Percentiles rank a stretch among this genome's conserved stretches.
These are phyloP conservation scores for Lipomyces oligophaga DNA, from an alignment of 805 yeast genomes.

Conservation along the genomic window DNA sequence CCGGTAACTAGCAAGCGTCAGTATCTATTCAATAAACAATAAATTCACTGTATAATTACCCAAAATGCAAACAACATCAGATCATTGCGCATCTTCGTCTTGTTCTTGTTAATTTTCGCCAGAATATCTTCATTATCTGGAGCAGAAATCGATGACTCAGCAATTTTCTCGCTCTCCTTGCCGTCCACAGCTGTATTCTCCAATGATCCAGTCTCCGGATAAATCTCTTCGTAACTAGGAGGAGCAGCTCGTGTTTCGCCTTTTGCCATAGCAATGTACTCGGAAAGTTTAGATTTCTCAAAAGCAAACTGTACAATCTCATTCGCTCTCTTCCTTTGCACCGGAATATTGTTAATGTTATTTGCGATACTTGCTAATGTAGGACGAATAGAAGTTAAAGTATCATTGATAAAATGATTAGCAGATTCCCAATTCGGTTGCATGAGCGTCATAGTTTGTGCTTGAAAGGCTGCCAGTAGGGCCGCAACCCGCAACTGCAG, in stretches of 20 bases:
- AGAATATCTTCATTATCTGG: constrained; percentile 18
- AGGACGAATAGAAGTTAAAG: constrained; percentile 22
- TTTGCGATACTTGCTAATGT: constrained; percentile 22
- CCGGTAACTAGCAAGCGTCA: constrained; percentile 17
- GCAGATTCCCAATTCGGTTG: constrained; percentile 27
- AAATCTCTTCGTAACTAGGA: constrained; percentile 27
- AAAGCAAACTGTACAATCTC: constrained; percentile 12
- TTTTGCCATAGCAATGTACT: constrained; percentile 11
- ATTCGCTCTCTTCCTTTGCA: constrained; percentile 21
- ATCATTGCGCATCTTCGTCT: constrained; percentile 30
- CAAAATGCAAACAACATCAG: constrained; percentile 33
- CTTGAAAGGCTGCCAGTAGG: constrained; percentile 15
- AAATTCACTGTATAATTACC: constrained; percentile 19
- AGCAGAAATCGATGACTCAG: background rate
- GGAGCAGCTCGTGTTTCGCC: constrained; percentile 13
- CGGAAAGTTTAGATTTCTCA: constrained; percentile 23
- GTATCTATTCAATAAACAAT: background rate
- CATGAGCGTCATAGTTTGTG: constrained; percentile 20
- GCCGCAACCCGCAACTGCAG: constrained; percentile 21
- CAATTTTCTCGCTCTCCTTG: background rate
- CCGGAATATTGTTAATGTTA: constrained; percentile 8
- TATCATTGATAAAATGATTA: constrained; percentile 19
- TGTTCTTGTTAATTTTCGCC: constrained; percentile 24
- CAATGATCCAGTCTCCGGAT: constrained; percentile 14
- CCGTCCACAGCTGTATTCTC: constrained; percentile 7